Evolutionary conservation across 2,329 filamentous ascomycete genomes (phyloP).

Genomic region (Phialemoniopsis sp.): DNA sequence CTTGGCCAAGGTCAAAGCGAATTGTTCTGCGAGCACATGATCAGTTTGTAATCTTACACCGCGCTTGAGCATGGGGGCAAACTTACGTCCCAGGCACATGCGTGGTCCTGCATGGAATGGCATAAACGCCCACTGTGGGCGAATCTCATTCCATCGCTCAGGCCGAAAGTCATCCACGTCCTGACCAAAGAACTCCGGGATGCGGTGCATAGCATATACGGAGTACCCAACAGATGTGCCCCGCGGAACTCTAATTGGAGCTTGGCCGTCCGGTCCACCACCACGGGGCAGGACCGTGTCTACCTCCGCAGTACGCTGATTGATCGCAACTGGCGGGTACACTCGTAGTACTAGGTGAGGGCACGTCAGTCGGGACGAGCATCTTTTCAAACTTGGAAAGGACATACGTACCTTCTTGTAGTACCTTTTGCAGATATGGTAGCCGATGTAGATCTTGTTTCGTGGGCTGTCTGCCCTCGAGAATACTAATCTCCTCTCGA

Average conservation of each 20-base stretch:
- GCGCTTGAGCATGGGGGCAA: no score
- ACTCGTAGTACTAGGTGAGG: conserved; percentile 35
- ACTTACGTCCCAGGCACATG: conserved; percentile 62
- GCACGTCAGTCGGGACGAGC: no score
- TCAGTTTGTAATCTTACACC: no score
- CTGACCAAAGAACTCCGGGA: conserved; percentile 34
- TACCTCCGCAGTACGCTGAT: conserved; percentile 31
- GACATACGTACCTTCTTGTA: conserved; percentile 39
- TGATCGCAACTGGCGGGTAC: conserved; percentile 36
- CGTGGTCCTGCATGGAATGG: conserved; percentile 55
- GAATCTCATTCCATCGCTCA: conserved; percentile 39
- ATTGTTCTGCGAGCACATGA: no score
- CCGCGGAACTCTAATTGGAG: conserved; percentile 31
- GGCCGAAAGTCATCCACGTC: conserved; percentile 40
- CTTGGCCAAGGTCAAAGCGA: no score
- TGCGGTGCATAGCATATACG: conserved; percentile 28
- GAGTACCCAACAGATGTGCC: conserved; percentile 30
- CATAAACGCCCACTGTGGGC: conserved; percentile 47
- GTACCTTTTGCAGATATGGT: conserved; percentile 52
- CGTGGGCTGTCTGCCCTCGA: no score
- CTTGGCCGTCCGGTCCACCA: conserved; percentile 33
- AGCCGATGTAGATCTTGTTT: no score
- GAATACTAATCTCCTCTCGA: no score
- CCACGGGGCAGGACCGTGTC: conserved; percentile 37
- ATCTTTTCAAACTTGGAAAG: no score